Evolutionary conservation across 2,329 filamentous ascomycete species (phyloP).

Genomic region (Annulohypoxylon truncatum): DNA sequence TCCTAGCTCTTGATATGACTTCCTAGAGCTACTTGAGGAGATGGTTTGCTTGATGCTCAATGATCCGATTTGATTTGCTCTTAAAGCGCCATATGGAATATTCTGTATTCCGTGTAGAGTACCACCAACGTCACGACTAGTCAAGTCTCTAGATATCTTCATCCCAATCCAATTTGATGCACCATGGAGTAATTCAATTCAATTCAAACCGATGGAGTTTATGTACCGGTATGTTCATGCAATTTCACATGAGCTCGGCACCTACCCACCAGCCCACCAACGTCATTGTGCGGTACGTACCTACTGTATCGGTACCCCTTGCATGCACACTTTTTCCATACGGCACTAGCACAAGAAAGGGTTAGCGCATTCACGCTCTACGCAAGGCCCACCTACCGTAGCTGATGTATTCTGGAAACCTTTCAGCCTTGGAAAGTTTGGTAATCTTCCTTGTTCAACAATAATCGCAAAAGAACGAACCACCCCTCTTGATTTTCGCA

Average conservation of each 20-base stretch:
- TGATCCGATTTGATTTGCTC: too few relatives aligned
- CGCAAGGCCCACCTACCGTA: neutral
- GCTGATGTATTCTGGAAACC: slow-evolving; percentile 7
- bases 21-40: too few relatives aligned
- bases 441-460: slow-evolving; percentile 16
- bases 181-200: neutral
- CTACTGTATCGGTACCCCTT: neutral
- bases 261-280: neutral
- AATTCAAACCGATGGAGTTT: too few relatives aligned
- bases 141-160: too few relatives aligned
- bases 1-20: neutral
- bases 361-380: neutral
- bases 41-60: too few relatives aligned
- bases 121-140: too few relatives aligned
- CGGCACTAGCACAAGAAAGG: neutral
- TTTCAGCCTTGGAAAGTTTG: slow-evolving; percentile 29
- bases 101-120: too few relatives aligned
- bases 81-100: too few relatives aligned
- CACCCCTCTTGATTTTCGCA: neutral
- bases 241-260: neutral
- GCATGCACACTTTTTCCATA: neutral
- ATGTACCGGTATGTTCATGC: neutral
- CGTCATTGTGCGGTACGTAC: neutral
- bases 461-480: neutral
- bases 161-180: neutral